Percentiles rank a stretch among this genome's conserved stretches.
Conservation (phyloP, 345 rosid genomes). For the Populus ilicifolia region DNA sequence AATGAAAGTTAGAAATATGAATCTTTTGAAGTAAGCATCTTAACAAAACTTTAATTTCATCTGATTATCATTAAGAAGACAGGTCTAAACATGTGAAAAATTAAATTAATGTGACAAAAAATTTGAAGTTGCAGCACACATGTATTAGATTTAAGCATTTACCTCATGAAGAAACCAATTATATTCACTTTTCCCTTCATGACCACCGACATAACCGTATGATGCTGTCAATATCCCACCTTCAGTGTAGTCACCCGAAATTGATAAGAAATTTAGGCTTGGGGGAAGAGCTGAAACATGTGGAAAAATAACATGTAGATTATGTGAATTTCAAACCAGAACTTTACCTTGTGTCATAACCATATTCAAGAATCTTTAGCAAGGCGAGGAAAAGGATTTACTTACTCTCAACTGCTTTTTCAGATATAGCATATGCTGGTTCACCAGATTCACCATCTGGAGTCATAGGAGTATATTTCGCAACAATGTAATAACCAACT, state of each 20-base stretch:
- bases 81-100: neutral
- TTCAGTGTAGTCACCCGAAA: constrained; percentile 81
- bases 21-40: neutral
- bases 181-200: constrained; percentile 85
- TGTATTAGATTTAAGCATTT: constrained; percentile 18
- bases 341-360: neutral
- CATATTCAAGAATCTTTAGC: neutral
- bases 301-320: constrained; percentile 16
- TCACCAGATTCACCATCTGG: constrained; percentile 84
- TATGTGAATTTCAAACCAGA: neutral
- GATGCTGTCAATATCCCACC: constrained; percentile 88
- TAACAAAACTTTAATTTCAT: neutral
- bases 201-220: constrained; percentile 94
- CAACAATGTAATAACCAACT: constrained; percentile 74
- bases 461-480: constrained; percentile 86
- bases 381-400: constrained; percentile 6
- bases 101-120: neutral
- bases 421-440: constrained; percentile 70
- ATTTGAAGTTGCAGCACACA: neutral
- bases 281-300: constrained; percentile 81
- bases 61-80: neutral
- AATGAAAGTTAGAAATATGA: neutral
- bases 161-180: constrained; percentile 95
- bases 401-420: constrained; percentile 77
- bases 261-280: constrained; percentile 85